phyloP scores from a whole-genome alignment of 305 asterid genomes.

The Fraxinus dipetala region DNA sequence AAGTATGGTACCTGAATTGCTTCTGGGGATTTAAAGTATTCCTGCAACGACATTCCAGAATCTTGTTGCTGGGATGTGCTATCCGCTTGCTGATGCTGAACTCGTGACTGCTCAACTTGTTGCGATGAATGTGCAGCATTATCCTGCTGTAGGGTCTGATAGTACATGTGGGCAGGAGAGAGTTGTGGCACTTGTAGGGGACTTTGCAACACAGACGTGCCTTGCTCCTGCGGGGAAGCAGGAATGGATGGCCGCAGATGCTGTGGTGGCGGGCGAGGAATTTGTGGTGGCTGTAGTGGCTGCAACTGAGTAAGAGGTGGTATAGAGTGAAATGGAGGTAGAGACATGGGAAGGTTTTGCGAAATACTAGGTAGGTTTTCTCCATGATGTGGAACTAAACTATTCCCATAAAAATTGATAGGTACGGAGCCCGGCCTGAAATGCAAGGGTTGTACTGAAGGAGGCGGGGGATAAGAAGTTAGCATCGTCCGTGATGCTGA shows the following conservation, averaged over 20 bases:
- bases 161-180: slow-evolving; percentile 55
- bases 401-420: slow-evolving; percentile 47
- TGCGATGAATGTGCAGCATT: slow-evolving; percentile 37
- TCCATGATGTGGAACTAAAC: slow-evolving; percentile 52
- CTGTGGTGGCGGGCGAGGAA: slow-evolving; percentile 74
- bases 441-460: slow-evolving; percentile 48
- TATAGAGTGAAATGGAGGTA: slow-evolving; percentile 50
- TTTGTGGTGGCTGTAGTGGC: slow-evolving; percentile 83
- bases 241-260: slow-evolving; percentile 69
- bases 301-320: slow-evolving; percentile 64
- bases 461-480: slow-evolving; percentile 53
- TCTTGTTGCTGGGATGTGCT: slow-evolving; percentile 62
- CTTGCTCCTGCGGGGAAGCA: slow-evolving; percentile 70
- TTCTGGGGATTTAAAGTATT: slow-evolving; percentile 78
- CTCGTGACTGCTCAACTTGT: slow-evolving; percentile 41
- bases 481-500: slow-evolving; percentile 47
- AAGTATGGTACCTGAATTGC: slow-evolving; percentile 69
- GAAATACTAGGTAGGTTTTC: slow-evolving; percentile 49
- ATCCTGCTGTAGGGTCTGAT: slow-evolving; percentile 58
- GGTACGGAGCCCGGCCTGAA: slow-evolving; percentile 66
- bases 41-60: slow-evolving; percentile 70
- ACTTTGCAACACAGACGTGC: slow-evolving; percentile 45
- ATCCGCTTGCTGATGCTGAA: slow-evolving; percentile 42
- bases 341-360: slow-evolving; percentile 45
- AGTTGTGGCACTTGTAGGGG: slow-evolving; percentile 49